These are phyloP conservation scores for Astrephomene gubernaculifera DNA, from an alignment of 139 green algal genomes.

Conservation along the genomic window DNA sequence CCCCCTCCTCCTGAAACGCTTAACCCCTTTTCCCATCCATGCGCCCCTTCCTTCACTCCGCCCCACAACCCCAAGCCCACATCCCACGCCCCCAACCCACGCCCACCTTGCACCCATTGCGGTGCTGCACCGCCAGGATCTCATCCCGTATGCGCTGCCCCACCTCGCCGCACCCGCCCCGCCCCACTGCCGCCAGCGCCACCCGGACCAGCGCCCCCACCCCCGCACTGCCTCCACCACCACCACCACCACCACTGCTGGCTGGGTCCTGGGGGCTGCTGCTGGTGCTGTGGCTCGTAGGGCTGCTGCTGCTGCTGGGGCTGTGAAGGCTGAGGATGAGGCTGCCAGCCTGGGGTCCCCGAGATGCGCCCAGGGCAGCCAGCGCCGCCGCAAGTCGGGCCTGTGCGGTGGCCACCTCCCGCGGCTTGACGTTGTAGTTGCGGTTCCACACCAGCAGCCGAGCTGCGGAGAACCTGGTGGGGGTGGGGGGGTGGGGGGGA, in stretches of 20 bases:
- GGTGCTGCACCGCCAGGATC: slow-evolving; percentile 76
- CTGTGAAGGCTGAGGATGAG: too few relatives aligned
- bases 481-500: not conserved
- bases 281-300: too few relatives aligned
- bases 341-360: not conserved
- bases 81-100: not conserved
- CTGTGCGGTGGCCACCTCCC: slow-evolving; percentile 44
- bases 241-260: too few relatives aligned
- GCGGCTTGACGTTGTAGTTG: slow-evolving; percentile 89
- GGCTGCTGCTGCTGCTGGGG: too few relatives aligned
- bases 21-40: not conserved
- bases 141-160: slow-evolving; percentile 84
- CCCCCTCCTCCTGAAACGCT: too few relatives aligned
- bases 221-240: slow-evolving; percentile 21
- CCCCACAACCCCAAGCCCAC: not conserved
- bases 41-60: not conserved
- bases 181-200: slow-evolving; percentile 67
- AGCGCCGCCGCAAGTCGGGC: slow-evolving; percentile 31
- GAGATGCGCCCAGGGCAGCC: slow-evolving; percentile 11
- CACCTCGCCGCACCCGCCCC: slow-evolving; percentile 71
- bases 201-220: slow-evolving; percentile 54
- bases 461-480: slow-evolving; percentile 19
- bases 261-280: too few relatives aligned
- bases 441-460: slow-evolving; percentile 68
- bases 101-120: slow-evolving; percentile 73